phyloP scores from a whole-genome alignment of 768 basidiomycete species.

The Mycena albidolilacea region DNA sequence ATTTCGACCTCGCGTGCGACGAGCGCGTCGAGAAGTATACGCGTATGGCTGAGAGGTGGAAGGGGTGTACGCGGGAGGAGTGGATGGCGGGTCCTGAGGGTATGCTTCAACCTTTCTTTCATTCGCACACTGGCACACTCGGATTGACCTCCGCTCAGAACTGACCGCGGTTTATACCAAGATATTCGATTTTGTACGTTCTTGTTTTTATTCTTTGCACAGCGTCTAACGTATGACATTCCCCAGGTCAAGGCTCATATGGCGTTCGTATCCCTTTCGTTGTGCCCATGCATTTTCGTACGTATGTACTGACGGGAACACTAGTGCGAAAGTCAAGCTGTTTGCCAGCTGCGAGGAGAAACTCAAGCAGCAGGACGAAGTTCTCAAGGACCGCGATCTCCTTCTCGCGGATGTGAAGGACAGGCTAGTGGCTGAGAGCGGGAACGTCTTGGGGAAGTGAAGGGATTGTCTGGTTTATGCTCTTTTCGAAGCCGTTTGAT shows the following conservation, averaged over 20 bases:
- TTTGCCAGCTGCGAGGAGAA: conserved; percentile 60
- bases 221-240: neutral
- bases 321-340: conserved; percentile 63
- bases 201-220: conserved; percentile 1
- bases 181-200: conserved; percentile 66
- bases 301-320: neutral
- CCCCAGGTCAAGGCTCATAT: conserved; percentile 64
- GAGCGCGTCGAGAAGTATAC: conserved; percentile 62
- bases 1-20: conserved; percentile 42
- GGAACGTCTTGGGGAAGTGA: conserved; percentile 50
- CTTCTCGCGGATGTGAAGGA: conserved; percentile 55
- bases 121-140: neutral
- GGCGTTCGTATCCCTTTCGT: conserved; percentile 51
- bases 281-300: conserved; percentile 5
- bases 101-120: conserved; percentile 38
- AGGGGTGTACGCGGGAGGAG: conserved; percentile 64
- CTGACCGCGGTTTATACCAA: conserved; percentile 57
- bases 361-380: conserved; percentile 56
- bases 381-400: conserved; percentile 58
- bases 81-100: conserved; percentile 71
- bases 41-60: conserved; percentile 61
- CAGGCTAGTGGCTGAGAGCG: conserved; percentile 58
- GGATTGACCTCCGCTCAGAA: conserved; percentile 48
- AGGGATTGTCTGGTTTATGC: neutral
- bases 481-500: neutral